Evolutionary conservation across 1,284 basidiomycete species (phyloP).

Genomic region (Ceratobasidium sp.): DNA sequence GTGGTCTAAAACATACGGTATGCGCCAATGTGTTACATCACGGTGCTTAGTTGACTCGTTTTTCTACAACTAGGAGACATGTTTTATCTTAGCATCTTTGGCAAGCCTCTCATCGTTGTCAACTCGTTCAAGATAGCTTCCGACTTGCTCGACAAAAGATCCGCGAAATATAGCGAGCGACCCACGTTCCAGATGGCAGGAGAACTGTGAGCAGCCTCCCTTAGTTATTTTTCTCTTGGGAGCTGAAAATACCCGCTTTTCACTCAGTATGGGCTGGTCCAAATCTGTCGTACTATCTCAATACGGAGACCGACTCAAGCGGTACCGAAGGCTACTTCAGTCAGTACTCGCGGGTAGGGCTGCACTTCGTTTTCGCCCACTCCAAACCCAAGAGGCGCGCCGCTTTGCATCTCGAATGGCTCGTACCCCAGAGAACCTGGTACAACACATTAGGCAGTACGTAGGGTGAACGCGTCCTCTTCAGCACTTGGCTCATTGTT

Average conservation of each 20-base stretch:
- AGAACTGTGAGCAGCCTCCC: slow-evolving; percentile 22
- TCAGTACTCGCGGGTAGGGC: slow-evolving; percentile 24
- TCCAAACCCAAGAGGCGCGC: slow-evolving; percentile 31
- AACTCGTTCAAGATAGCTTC: slow-evolving; percentile 49
- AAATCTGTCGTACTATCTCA: slow-evolving; percentile 42
- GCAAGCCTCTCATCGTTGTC: slow-evolving; percentile 49
- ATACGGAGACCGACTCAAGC: slow-evolving; percentile 42
- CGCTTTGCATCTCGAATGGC: slow-evolving; percentile 37
- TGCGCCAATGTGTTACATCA: background rate
- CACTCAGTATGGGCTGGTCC: slow-evolving; percentile 41
- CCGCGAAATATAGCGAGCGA: slow-evolving; percentile 52
- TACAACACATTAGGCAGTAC: slow-evolving; percentile 43
- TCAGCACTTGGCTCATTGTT: background rate
- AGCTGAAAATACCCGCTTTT: background rate
- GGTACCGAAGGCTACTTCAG: slow-evolving; percentile 42
- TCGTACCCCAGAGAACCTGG: slow-evolving; percentile 24
- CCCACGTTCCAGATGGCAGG: slow-evolving; percentile 43
- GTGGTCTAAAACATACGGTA: slow-evolving; percentile 42
- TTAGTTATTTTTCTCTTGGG: background rate
- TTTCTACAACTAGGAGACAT: slow-evolving; percentile 43
- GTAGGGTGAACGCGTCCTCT: background rate
- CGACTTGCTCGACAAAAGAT: slow-evolving; percentile 52
- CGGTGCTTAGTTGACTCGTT: background rate
- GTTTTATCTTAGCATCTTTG: slow-evolving; percentile 47
- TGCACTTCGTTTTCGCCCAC: slow-evolving; percentile 34